Evolutionary conservation across 306 rosid genomes (phyloP).

Genomic region (Quercus glauca): DNA sequence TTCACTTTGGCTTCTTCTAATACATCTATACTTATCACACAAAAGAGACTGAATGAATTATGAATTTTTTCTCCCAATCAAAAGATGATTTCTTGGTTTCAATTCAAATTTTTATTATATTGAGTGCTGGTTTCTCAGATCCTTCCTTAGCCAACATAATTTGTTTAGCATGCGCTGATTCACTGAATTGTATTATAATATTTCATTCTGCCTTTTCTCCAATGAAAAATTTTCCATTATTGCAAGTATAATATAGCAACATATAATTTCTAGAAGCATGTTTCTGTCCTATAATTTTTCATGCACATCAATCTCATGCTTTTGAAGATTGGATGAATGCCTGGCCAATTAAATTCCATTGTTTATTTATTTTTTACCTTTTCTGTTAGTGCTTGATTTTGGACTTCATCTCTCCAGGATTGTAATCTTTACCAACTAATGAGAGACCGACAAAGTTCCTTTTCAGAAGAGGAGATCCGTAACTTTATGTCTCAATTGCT

Average conservation of each 20-base stretch:
- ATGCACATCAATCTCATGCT: slow-evolving; percentile 6
- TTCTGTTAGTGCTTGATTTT: slow-evolving; percentile 28
- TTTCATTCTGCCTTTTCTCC: background rate
- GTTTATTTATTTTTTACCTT: background rate
- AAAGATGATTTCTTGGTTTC: background rate
- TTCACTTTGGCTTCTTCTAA: no score
- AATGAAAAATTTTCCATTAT: background rate
- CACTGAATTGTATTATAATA: background rate
- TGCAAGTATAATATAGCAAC: background rate
- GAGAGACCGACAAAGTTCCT: slow-evolving; percentile 63
- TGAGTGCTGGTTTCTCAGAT: background rate
- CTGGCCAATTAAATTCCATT: slow-evolving; percentile 6
- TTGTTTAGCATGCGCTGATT: background rate
- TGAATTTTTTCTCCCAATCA: background rate
- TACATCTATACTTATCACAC: background rate
- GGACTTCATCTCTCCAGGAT: slow-evolving; percentile 47
- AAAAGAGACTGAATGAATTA: background rate
- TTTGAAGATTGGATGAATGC: slow-evolving; percentile 15
- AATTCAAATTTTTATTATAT: background rate
- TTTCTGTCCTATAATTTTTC: slow-evolving; percentile 1
- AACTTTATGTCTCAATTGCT: slow-evolving; percentile 67
- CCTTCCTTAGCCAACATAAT: background rate
- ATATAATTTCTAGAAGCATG: background rate
- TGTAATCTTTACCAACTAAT: slow-evolving; percentile 76
- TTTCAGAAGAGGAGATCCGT: slow-evolving; percentile 70